These are phyloP conservation scores for Fusarium poae DNA, from an alignment of 2,329 filamentous ascomycete genomes.

Conservation along the genomic window DNA sequence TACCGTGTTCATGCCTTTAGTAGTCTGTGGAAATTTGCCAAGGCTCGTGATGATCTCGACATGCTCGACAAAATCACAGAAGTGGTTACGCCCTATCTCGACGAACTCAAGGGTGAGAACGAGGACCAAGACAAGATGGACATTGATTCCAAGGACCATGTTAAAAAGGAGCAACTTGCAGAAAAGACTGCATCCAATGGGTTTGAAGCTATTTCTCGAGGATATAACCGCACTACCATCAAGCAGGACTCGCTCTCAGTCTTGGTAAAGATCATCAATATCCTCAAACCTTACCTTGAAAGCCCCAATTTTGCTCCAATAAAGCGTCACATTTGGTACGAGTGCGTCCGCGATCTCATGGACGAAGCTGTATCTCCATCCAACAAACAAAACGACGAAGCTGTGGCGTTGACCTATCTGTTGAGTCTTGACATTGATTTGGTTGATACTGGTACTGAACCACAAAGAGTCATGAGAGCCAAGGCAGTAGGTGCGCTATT, in stretches of 20 bases:
- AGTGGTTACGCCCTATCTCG: conserved; percentile 73
- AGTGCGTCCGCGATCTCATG: conserved; percentile 62
- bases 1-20: conserved; percentile 83
- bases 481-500: conserved; percentile 60
- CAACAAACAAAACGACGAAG: conserved; percentile 33
- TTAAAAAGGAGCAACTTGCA: conserved; percentile 56
- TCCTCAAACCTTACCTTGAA: conserved; percentile 58
- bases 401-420: conserved; percentile 57
- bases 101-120: conserved; percentile 67
- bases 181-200: conserved; percentile 63
- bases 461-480: conserved; percentile 63
- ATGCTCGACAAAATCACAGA: conserved; percentile 75
- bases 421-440: conserved; percentile 61
- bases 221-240: conserved; percentile 61
- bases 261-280: conserved; percentile 57
- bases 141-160: conserved; percentile 63
- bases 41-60: conserved; percentile 75
- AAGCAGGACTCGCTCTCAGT: conserved; percentile 54
- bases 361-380: conserved; percentile 53
- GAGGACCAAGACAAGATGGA: conserved; percentile 78
- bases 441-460: conserved; percentile 63
- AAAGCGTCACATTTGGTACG: conserved; percentile 67
- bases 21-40: conserved; percentile 79
- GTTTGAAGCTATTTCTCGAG: conserved; percentile 63
- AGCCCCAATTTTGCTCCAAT: conserved; percentile 57